These are phyloP conservation scores for Cyclotella distinguenda DNA, from an alignment of 108 stramenopile species.

Conservation along the genomic window DNA sequence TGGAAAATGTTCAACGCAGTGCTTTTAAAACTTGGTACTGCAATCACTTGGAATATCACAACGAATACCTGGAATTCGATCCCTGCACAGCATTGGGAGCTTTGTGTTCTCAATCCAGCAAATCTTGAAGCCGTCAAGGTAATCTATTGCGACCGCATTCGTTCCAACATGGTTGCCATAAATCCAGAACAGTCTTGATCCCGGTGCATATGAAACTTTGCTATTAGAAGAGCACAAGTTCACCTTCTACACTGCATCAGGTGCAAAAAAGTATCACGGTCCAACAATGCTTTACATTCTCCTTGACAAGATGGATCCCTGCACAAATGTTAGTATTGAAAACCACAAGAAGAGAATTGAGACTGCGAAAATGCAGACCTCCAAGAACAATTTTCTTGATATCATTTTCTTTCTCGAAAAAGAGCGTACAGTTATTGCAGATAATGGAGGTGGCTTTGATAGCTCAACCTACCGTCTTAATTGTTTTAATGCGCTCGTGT, in stretches of 20 bases:
- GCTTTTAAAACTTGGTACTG: conserved; percentile 1
- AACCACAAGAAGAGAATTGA: not conserved
- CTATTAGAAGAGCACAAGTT: not conserved
- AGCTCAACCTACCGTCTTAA: not conserved
- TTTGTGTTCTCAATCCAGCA: not conserved
- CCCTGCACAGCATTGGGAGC: not conserved
- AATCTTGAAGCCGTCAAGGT: not conserved
- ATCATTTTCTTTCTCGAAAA: not conserved
- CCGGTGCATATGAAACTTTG: not conserved
- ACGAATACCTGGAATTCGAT: not conserved
- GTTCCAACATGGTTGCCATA: not conserved
- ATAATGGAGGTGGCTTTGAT: conserved; percentile 1
- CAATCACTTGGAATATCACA: not conserved
- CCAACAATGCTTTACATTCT: conserved; percentile 1
- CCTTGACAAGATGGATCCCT: not conserved
- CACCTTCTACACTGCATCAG: not conserved
- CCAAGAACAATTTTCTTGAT: not conserved
- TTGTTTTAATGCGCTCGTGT: not conserved
- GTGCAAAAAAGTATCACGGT: not conserved
- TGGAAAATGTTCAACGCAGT: not conserved
- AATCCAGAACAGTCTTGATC: not conserved
- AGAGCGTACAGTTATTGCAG: not conserved
- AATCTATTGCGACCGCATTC: not conserved
- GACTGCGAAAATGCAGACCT: not conserved
- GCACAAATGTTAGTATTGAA: conserved; percentile 3